Evolutionary conservation across 2,329 filamentous ascomycete species (phyloP), one percentile per base, ranked within the genome.

Genomic region (Fusarium sp.): DNA sequence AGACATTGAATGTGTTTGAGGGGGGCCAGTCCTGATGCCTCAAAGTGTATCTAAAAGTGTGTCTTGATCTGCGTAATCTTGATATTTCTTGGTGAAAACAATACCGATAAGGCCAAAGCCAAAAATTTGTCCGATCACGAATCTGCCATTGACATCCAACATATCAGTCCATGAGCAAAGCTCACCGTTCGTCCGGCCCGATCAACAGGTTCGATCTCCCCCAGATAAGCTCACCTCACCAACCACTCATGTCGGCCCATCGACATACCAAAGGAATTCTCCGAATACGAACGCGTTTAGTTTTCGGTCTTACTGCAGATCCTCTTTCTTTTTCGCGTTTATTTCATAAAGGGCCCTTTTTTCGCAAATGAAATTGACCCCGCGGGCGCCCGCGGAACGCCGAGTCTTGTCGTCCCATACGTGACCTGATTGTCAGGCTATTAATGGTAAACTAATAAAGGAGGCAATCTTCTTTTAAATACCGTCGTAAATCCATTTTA

Each of bases 221-320:
- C 18, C 4, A 4, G 26, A 45, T 58, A 45, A 47, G 42, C 28
- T 59, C 41, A 59, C 20, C 26, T 50, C 33, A 34, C 13, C 45
- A 8, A 37, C 37, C 46, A 53, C 37, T 40, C 30, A 18, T 8
- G 31, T 33, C 28, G 28, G 31, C 8, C 34, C 11, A 40, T 33
- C 11, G n/a, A 40, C 28, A 18, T 33, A 20, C 5, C 15, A n/a
- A 30, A 16, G 10, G n/a, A 28, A 8, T n/a, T n/a, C 41, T 20
- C 13, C 60, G 62, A 65, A 65, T 53, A 65, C 62, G 53, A 65
- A 59, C 53, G 52, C 53, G 53, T n/a, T 18, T 6, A 33, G 15
- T 34, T 23, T 33, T 33, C 45, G 46, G 36, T 37, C 30, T 15
- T 30, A 18, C 9, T 4, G 8, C n/a, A 12, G 12, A 23, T 13